Percentiles rank a stretch among this genome's conserved stretches.
Evolutionary conservation across 1,284 basidiomycete species (phyloP).

Genomic region (Irpex sp.): DNA sequence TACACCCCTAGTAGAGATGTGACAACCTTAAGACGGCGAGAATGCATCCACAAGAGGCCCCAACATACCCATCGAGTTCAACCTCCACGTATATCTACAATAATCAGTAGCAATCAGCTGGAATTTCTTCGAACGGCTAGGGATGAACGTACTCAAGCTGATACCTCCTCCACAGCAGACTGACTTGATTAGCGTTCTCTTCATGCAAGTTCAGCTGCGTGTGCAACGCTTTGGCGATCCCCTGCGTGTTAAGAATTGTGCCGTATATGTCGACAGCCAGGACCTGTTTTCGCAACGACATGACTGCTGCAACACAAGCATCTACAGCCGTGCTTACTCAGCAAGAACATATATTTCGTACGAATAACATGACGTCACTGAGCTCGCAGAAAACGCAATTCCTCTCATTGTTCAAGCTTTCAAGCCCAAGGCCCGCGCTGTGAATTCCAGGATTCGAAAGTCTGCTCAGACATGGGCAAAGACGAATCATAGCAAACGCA

Average conservation of each 20-base stretch:
- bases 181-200: slow-evolving; percentile 19
- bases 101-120: not conserved
- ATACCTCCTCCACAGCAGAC: slow-evolving; percentile 24
- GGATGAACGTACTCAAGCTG: slow-evolving; percentile 29
- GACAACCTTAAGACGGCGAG: not conserved
- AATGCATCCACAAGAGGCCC: not conserved
- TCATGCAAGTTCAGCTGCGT: slow-evolving; percentile 13
- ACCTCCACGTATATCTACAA: slow-evolving; percentile 30
- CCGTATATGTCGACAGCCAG: slow-evolving; percentile 32
- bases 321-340: no score
- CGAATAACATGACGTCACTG: no score
- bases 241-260: slow-evolving; percentile 28
- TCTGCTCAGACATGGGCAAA: no score
- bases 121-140: not conserved
- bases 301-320: not conserved
- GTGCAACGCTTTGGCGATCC: slow-evolving; percentile 18
- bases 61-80: slow-evolving; percentile 30
- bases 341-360: no score
- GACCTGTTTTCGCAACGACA: slow-evolving; percentile 2
- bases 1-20: slow-evolving; percentile 19
- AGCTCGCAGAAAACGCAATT: no score
- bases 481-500: not conserved
- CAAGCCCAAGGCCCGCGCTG: no score
- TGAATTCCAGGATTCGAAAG: no score
- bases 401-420: no score